Evolutionary conservation across 441 rosid genomes (phyloP), one percentile per base, ranked within the genome.

Genomic region (Theobroma grandiflorum): DNA sequence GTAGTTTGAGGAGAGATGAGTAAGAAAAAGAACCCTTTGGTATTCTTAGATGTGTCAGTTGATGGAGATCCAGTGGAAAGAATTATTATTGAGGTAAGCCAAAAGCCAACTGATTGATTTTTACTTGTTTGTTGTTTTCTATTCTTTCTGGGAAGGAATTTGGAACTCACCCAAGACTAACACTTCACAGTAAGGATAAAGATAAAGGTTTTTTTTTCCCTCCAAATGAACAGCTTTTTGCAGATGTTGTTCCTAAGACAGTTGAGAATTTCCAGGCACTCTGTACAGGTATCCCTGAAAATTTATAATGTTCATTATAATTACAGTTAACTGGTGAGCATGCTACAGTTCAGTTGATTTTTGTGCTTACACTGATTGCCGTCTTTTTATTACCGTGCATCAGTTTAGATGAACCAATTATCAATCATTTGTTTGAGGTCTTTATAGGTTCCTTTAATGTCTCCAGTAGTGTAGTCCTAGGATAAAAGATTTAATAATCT

Each of bases 261-360:
- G 96, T 96, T 2, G 99, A 97, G 81, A 97, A 97, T 86, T 97
- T 97, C 66, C 94, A 96, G 70, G 93, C 97, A 74, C 97, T 97
- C 66, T 97, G 98, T 82, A 93, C 97, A 83, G 99, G 99, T 95
- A 90, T 74, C 65, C 75, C 72, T 63, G 6, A 81, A 33, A n/a
- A 8, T 59, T 31, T 71, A 22, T 52, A 61, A 16, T 70, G 31
- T 12, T 78, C 26, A n/a, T 72, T 72, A 8, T 12, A 10, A 64
- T 50, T 43, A 61, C 33, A 38, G 16, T 35, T 57, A 20, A 57
- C 6, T 10, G 12, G 10, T 38, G 52, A n/a, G 38, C 49, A 6
- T 66, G 45, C 42, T 2, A 50, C 3, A 11, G 52, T 3, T 57
- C 2, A 10, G 3, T 40, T 57, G 45, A 45, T 4, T 10, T 26